Base-by-base conservation (phyloP, 306 rosid species). In the Dryas octopetala region DNA sequence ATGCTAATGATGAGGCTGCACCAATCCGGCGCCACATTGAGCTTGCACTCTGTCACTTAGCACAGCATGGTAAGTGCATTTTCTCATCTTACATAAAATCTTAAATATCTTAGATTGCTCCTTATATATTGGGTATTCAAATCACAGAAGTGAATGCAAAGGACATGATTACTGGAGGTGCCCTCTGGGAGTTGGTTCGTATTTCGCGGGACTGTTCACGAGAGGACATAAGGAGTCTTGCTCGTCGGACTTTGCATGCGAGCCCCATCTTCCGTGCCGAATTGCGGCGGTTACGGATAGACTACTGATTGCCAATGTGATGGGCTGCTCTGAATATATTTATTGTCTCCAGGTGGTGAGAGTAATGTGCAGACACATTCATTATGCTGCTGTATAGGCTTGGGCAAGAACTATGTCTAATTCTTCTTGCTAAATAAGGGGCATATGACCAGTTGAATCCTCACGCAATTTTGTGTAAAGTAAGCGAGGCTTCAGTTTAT, bases 11-110 rank as follows among this genome's bases (percentile, higher is more conserved):
- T 8, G 98, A 92, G 82, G 91, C 94, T 57, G 89, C 98, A n/a
- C 96, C 99, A 63, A 92, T 96, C 84, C 89, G 96, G 85, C 99
- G 93, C 83, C 99, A 92, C 89, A 85, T 96, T 66, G 99, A 96
- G 86, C 97, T 96, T 80, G 99, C 98, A 26, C 89, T 96, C 43
- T 96, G 98, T 79, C 99, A 96, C 89, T 78, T 96, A 87, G 99
- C 99, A 19, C 99, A 92, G 62, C 99, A 96, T 57, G 99, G 99
- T 95, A 85, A 55, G 66, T 74, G 38, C 40, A 28, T 80, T 58
- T 6, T 68, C 44, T 66, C 17, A 45, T 74, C 62, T 28, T 70
- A 7, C 62, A 9, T 32, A 52, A 44, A 16, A 49, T 32, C 19
- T 52, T 59, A 32, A 14, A 48, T 15, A 11, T 49, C 52, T 26